phyloP scores from a whole-genome alignment of 306 rosid genomes.

The Quercus rubra region DNA sequence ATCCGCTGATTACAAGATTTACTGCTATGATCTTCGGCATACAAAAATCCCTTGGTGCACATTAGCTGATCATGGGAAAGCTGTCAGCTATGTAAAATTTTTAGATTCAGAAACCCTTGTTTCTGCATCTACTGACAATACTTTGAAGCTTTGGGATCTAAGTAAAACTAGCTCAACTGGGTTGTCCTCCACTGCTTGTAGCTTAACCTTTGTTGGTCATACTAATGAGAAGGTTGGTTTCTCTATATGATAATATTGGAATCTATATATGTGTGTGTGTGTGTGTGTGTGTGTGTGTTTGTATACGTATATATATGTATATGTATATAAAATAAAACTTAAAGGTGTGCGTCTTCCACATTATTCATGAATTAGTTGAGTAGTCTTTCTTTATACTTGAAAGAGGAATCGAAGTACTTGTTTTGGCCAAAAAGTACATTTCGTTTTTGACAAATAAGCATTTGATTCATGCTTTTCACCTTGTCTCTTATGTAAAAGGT shows the following conservation, averaged over 20 bases:
- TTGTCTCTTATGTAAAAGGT: no score
- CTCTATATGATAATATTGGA: not conserved
- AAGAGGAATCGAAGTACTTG: no score
- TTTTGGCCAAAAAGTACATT: no score
- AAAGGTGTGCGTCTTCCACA: no score
- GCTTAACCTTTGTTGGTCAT: constrained; percentile 57
- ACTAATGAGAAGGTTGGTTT: constrained; percentile 62
- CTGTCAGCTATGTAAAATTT: constrained; percentile 79
- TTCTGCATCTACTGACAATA: constrained; percentile 72
- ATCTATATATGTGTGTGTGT: no score
- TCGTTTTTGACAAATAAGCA: no score
- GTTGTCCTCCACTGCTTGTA: constrained; percentile 45
- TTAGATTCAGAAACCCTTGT: constrained; percentile 74
- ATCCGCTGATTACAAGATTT: constrained; percentile 75
- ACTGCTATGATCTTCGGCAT: constrained; percentile 90
- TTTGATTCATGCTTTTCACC: no score
- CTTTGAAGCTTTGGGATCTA: constrained; percentile 75
- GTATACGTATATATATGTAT: no score
- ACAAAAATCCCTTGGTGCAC: constrained; percentile 82
- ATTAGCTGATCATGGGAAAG: constrained; percentile 67
- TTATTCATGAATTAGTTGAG: no score
- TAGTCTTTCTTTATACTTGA: no score
- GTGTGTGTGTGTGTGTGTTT: no score
- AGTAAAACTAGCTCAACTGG: constrained; percentile 48
- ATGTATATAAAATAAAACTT: no score